Conservation (phyloP, 2,329 filamentous ascomycete species). For the Thelonectria olida region DNA sequence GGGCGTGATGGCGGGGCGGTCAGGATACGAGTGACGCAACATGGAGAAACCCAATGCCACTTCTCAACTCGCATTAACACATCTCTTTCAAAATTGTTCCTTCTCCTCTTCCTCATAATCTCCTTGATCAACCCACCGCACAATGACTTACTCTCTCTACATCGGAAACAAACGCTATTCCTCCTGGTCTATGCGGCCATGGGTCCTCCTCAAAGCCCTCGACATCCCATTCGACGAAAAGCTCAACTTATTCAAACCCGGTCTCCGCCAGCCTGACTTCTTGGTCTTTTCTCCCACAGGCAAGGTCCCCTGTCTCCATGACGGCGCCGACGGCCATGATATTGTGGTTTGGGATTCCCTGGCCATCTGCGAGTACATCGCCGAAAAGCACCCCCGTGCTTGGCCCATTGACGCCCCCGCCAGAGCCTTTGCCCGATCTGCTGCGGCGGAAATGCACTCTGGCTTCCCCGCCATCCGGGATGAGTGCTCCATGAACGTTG, state of each 20-base stretch:
- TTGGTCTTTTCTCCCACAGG: conserved; percentile 50
- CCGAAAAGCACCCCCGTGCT: conserved; percentile 52
- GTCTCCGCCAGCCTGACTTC: conserved; percentile 46
- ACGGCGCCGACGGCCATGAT: conserved; percentile 25
- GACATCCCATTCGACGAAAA: conserved; percentile 53
- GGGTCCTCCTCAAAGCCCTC: conserved; percentile 56
- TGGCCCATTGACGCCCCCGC: conserved; percentile 53
- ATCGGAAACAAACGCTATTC: conserved; percentile 57
- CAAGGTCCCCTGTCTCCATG: conserved; percentile 54
- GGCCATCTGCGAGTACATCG: conserved; percentile 58
- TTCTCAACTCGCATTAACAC: no score
- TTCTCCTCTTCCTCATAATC: no score
- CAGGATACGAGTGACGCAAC: no score
- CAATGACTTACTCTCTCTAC: conserved; percentile 51
- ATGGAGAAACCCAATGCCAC: no score
- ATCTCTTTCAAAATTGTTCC: no score
- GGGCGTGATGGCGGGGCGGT: no score
- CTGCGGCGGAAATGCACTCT: conserved; percentile 58
- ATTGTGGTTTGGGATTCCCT: conserved; percentile 57
- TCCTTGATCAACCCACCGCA: no score
- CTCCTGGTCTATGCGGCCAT: conserved; percentile 57
- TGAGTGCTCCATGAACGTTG: conserved; percentile 55
- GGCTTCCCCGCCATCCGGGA: conserved; percentile 52
- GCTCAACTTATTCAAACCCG: conserved; percentile 46
- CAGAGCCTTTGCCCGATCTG: conserved; percentile 54